Evolutionary conservation across 2,329 filamentous ascomycete species (phyloP), one percentile per base, ranked within the genome.

Genomic region (Mollisiaceae sp.): DNA sequence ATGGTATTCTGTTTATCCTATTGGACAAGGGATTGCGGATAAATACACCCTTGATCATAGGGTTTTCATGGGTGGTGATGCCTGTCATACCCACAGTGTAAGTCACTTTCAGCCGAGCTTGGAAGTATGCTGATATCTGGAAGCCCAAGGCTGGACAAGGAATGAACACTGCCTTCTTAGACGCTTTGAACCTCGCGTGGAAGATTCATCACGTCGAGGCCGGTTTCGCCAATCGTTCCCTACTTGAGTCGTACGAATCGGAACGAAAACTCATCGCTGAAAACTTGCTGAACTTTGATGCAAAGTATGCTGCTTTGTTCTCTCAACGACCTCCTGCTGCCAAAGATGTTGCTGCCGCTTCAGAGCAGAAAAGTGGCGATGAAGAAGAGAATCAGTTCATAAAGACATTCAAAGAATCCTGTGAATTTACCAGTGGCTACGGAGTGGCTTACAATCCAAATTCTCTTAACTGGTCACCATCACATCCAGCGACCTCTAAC

Each of bases 361-460:
- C 85, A 9, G 67, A 73, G 71, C 61, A 79, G 64, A 58, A 61
- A n/a, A 72, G 75, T 4, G 60, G 64, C 1, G 69, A 67, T 18
- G 59, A 47, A 5, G 75, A 76, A 4, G 89, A 92, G 65, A 94
- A 94, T 74, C 88, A 91, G 12, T 97, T 97, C 76, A 87, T 97
- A 75, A 90, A 90, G 80, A 93, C 90, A 0, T 97, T 97, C 83
- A 97, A 97, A 77, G 91, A 92, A 64, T 88, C 89, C 36, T 97
- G 93, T 82, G 93, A 95, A 75, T 97, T 97, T 78, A 97, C 93
- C 12, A 93, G 91, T 69, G 94, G 94, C 65, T 97, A 97, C 76
- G 94, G 94, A 66, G 93, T 97, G 24, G 90, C 89, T 36, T 97
- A 97, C 81, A 85, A 89, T 69, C 84, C 91, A 62, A 97, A 97